Conservation (phyloP, 2,329 filamentous ascomycete species). For the Fusarium sp. region DNA sequence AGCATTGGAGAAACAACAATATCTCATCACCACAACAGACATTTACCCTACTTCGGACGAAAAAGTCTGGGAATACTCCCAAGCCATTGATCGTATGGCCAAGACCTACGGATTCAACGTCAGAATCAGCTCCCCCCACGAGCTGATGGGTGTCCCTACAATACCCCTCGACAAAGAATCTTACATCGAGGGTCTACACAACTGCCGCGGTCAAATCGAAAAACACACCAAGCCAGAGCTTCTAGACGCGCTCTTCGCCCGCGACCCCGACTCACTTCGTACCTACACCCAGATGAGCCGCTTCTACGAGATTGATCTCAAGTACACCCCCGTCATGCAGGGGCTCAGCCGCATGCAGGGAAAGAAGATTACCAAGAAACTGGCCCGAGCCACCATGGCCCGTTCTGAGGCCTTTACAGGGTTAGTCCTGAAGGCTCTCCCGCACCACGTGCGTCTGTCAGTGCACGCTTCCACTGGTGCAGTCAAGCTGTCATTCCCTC, state of each 20-base stretch:
- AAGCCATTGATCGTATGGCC: slow-evolving; percentile 7
- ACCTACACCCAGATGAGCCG: slow-evolving; percentile 16
- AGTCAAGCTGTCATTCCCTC: slow-evolving; percentile 8
- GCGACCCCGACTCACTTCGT: slow-evolving; percentile 7
- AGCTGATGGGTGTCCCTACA: slow-evolving; percentile 7
- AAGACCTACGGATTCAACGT: not conserved
- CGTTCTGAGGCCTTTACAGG: slow-evolving; percentile 10
- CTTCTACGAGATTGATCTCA: slow-evolving; percentile 12
- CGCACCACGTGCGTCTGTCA: slow-evolving; percentile 9
- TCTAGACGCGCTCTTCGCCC: slow-evolving; percentile 1
- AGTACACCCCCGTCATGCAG: slow-evolving; percentile 8
- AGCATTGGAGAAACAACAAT: not conserved
- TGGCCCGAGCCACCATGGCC: slow-evolving; percentile 9
- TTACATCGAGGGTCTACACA: slow-evolving; percentile 11
- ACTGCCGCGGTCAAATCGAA: slow-evolving; percentile 1
- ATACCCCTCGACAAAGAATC: slow-evolving; percentile 7
- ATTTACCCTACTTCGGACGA: slow-evolving; percentile 11
- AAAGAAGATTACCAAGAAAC: slow-evolving; percentile 13
- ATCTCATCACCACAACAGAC: not conserved
- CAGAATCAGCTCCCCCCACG: slow-evolving; percentile 7
- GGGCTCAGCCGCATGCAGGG: slow-evolving; percentile 11
- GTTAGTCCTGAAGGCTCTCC: not conserved
- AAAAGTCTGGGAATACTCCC: slow-evolving; percentile 7
- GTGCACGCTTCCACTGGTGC: slow-evolving; percentile 7
- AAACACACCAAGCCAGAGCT: slow-evolving; percentile 5